Conservation (phyloP, 2,329 filamentous ascomycete species). For the Pseudodiploospora longispora region DNA sequence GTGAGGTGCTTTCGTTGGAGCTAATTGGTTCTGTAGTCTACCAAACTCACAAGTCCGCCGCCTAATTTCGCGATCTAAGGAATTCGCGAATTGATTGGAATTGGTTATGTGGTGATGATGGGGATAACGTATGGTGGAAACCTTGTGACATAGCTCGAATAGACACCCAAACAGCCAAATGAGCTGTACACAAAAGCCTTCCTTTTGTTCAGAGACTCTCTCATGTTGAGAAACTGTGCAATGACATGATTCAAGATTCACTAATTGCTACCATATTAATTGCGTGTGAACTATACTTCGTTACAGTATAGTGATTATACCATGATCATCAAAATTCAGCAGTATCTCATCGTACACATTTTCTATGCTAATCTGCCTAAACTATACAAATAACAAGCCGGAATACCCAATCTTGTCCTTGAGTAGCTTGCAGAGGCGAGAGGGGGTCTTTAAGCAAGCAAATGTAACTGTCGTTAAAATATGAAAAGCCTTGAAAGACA, state of each 20-base stretch:
- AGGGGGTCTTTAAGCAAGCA: too few species aligned
- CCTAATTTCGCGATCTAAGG: conserved; percentile 18
- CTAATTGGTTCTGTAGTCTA: conserved; percentile 32
- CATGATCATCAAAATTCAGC: too few species aligned
- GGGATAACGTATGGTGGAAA: conserved; percentile 8
- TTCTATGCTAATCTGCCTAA: too few species aligned
- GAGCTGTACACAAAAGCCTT: conserved; percentile 18
- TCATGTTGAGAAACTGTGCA: not conserved
- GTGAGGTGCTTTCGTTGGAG: not conserved
- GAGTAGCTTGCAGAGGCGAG: too few species aligned
- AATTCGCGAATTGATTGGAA: not conserved
- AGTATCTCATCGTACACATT: too few species aligned
- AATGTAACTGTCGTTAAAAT: too few species aligned
- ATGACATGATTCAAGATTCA: not conserved
- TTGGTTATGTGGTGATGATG: conserved; percentile 10
- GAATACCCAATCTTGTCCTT: too few species aligned
- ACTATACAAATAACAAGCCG: too few species aligned
- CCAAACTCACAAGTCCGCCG: conserved; percentile 33
- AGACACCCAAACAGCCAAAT: conserved; percentile 22
- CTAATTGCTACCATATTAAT: too few species aligned
- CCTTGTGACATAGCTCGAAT: conserved; percentile 24
- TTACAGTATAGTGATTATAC: too few species aligned
- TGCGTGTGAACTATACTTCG: too few species aligned
- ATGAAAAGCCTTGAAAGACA: too few species aligned
- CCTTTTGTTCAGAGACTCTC: conserved; percentile 12